Conservation (phyloP, 192 early-diverging fungal species). For the Physocladia obscura region DNA sequence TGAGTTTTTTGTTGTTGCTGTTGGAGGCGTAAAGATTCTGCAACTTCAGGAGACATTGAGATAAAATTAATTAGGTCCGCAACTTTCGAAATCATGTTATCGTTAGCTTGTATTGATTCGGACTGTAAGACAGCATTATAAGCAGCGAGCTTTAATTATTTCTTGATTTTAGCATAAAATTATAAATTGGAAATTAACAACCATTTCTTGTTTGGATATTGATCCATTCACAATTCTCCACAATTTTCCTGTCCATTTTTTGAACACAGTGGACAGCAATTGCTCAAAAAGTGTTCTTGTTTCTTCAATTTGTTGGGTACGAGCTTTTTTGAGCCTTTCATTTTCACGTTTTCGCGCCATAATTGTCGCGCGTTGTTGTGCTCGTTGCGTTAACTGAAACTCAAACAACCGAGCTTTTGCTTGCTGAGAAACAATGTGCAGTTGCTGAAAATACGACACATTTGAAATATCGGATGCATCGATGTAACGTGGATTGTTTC, state of each 20-base stretch:
- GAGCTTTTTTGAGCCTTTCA: slow-evolving; percentile 33
- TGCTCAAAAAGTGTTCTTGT: slow-evolving; percentile 34
- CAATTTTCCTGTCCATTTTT: slow-evolving; percentile 39
- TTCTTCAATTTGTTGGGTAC: slow-evolving; percentile 38
- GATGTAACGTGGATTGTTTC: slow-evolving; percentile 56
- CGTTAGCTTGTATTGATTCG: slow-evolving; percentile 24
- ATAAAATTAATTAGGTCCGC: slow-evolving; percentile 16
- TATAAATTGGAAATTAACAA: slow-evolving; percentile 18
- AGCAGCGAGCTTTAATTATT: slow-evolving; percentile 12
- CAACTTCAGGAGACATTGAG: slow-evolving; percentile 31
- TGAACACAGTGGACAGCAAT: slow-evolving; percentile 45
- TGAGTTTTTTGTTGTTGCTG: too few relatives aligned
- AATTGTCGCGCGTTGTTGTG: slow-evolving; percentile 39
- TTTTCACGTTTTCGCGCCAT: slow-evolving; percentile 42
- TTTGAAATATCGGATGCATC: slow-evolving; percentile 35
- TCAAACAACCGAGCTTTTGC: slow-evolving; percentile 48
- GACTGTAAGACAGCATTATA: slow-evolving; percentile 11
- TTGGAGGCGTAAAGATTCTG: slow-evolving; percentile 22
- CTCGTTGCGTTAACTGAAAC: slow-evolving; percentile 40
- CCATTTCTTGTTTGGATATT: slow-evolving; percentile 41
- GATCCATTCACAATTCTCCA: slow-evolving; percentile 41
- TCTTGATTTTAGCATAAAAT: not conserved
- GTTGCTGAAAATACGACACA: slow-evolving; percentile 39
- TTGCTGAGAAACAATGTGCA: slow-evolving; percentile 31
- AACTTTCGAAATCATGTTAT: slow-evolving; percentile 28